phyloP scores from a whole-genome alignment of 2,329 filamentous ascomycete genomes.

The Iodosphaeria phyllophila region DNA sequence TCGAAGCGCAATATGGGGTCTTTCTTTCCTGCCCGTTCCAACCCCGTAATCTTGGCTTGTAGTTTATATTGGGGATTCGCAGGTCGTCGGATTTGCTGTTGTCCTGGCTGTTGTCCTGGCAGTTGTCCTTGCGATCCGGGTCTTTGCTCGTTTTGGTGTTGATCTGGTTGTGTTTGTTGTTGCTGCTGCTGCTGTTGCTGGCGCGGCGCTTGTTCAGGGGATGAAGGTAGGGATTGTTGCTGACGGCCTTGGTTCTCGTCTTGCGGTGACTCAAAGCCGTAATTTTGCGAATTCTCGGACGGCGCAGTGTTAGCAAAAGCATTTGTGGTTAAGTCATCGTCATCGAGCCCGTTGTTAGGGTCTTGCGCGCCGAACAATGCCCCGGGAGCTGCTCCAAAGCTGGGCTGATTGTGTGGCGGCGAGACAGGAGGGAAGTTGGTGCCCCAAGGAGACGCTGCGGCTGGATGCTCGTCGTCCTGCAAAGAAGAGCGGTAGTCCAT shows the following conservation, averaged over 20 bases:
- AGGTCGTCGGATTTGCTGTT: constrained; percentile 33
- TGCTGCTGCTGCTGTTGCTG: constrained; percentile 6
- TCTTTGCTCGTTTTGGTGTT: too few species aligned
- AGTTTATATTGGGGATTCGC: constrained; percentile 61
- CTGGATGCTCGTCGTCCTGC: constrained; percentile 32
- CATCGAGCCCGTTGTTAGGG: constrained; percentile 22
- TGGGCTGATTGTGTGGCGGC: constrained; percentile 24
- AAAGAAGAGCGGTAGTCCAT: constrained; percentile 43
- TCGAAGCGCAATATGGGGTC: constrained; percentile 91
- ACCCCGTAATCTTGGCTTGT: constrained; percentile 82
- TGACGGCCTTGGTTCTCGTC: too few species aligned
- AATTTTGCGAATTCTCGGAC: constrained; percentile 17
- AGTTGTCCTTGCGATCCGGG: constrained; percentile 10
- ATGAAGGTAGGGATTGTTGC: too few species aligned
- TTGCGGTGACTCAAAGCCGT: constrained; percentile 5
- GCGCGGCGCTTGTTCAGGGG: constrained; percentile 3
- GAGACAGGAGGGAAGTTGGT: constrained; percentile 32
- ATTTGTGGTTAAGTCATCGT: constrained; percentile 17
- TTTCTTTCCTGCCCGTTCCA: constrained; percentile 88
- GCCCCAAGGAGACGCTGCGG: constrained; percentile 35
- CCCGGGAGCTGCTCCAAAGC: constrained; percentile 22
- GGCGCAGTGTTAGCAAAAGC: constrained; percentile 26
- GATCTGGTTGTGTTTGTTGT: constrained; percentile 6
- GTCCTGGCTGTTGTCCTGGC: constrained; percentile 11
- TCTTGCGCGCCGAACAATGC: too few species aligned